Evolutionary conservation across 306 rosid species (phyloP), one percentile per base, ranked within the genome.

Genomic region (Prunus mongolica): DNA sequence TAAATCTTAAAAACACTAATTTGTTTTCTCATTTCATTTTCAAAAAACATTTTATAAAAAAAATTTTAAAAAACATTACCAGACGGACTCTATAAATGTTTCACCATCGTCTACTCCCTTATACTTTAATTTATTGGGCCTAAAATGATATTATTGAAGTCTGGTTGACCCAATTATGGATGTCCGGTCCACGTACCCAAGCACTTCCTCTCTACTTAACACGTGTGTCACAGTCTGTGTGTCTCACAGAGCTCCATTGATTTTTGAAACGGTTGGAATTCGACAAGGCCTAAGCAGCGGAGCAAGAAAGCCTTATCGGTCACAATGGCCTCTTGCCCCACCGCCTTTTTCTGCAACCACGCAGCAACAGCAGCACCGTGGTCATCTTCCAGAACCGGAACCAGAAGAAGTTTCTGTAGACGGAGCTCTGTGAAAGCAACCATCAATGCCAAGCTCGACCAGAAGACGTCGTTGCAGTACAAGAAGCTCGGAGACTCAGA

Each of bases 401-500:
- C 76, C 25, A 38, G 32, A 72, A 70, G 44, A 71, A 71, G 49
- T 34, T 38, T 55, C 64, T 69, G 70, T 51, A 73, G 57, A 25
- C 44, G 78, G n/a, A 55, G 83, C 75, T 22, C 78, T 3, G 3
- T 67, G 11, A 81, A 19, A 30, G 45, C 58, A 56, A 61, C 73
- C 52, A 47, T 85, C 50, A 79, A 73, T 44, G 88, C 93, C 25
- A 80, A 49, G 61, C 80, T 34, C 5, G 72, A 45, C 69, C 72
- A 74, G 32, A 78, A 79, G 22, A 78, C 69, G 15, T 77, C 87
- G 13, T 77, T 92, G 78, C 83, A 89, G 85, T 89, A 82, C 79
- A 69, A 89, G 67, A 95, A 86, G 28, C 88, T 95, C 11, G 97
- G 97, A 12, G 96, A 95, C 49, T 95, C 97, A 27, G 96, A 95